Percentiles rank a stretch among this genome's conserved stretches.
Conservation (phyloP, 345 rosid genomes). For the Acer saccharum region DNA sequence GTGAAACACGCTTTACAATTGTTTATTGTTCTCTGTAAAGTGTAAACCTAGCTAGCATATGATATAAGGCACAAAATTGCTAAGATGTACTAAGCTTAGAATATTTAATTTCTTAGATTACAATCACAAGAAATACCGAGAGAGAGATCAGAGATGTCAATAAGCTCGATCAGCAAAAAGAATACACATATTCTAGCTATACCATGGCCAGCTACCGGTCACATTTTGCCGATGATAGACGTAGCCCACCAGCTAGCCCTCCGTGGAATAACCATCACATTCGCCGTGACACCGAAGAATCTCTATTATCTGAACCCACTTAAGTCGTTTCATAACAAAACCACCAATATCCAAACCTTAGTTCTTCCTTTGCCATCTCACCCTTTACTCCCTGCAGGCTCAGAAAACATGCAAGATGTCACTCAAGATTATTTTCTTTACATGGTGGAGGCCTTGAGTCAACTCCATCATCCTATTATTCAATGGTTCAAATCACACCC, state of each 20-base stretch:
- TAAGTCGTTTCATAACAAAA: constrained; percentile 14
- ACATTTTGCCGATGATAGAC: constrained; percentile 25
- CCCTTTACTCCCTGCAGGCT: constrained; percentile 27
- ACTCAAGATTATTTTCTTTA: constrained; percentile 10
- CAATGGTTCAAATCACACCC: constrained; percentile 28
- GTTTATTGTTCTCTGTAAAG: too few relatives aligned
- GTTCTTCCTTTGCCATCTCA: constrained; percentile 25
- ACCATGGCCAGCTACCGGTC: constrained; percentile 41
- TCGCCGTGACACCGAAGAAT: constrained; percentile 29
- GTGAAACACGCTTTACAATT: too few relatives aligned
- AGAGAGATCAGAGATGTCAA: too few relatives aligned
- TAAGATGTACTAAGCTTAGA: too few relatives aligned
- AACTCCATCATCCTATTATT: constrained; percentile 20
- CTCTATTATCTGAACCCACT: constrained; percentile 23
- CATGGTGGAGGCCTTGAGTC: constrained; percentile 9
- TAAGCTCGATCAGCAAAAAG: too few relatives aligned
- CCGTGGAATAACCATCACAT: constrained; percentile 21
- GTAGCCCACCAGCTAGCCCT: constrained; percentile 26
- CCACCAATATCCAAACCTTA: not conserved
- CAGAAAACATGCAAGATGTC: constrained; percentile 26
- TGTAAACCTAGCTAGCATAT: too few relatives aligned
- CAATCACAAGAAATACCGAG: too few relatives aligned
- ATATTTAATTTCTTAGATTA: too few relatives aligned
- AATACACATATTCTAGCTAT: constrained; percentile 18
- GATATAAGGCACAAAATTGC: too few relatives aligned